Percentiles rank a stretch among this genome's conserved stretches.
Conservation (phyloP, 352 stramenopile genomes). For the Blastocystis sp. region DNA sequence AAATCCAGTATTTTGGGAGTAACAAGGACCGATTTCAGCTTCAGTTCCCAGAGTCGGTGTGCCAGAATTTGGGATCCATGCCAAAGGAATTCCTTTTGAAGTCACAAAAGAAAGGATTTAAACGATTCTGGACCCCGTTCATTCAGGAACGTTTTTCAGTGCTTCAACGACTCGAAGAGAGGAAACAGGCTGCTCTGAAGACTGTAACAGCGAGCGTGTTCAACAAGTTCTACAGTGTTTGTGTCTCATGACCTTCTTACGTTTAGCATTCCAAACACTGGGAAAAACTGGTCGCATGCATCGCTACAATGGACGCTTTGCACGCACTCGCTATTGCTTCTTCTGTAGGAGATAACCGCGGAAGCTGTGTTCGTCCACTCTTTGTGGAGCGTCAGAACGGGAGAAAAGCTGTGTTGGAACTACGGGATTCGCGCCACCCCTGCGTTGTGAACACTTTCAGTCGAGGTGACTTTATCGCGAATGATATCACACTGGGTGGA, state of each 20-base stretch:
- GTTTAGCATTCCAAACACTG: constrained; percentile 72
- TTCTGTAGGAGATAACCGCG: constrained; percentile 80
- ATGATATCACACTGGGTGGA: constrained; percentile 84
- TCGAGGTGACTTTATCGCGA: constrained; percentile 87
- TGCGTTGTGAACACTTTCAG: constrained; percentile 76
- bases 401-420: constrained; percentile 74
- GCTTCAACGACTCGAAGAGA: constrained; percentile 73
- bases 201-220: constrained; percentile 1
- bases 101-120: constrained; percentile 83
- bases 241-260: constrained; percentile 72
- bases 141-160: constrained; percentile 76
- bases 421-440: constrained; percentile 86
- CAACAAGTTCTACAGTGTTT: neutral
- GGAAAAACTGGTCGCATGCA: constrained; percentile 82
- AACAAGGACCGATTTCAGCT: constrained; percentile 88
- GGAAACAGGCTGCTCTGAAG: constrained; percentile 54
- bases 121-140: constrained; percentile 80
- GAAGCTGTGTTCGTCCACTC: constrained; percentile 72
- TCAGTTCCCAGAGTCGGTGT: constrained; percentile 78
- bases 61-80: constrained; percentile 65
- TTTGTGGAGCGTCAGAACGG: constrained; percentile 67
- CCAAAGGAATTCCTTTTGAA: constrained; percentile 75
- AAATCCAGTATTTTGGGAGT: constrained; percentile 73
- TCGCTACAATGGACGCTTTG: constrained; percentile 88
- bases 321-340: constrained; percentile 86